Percentiles rank a stretch among this genome's conserved stretches.
phyloP scores from a whole-genome alignment of 164 flowering plant genomes.

The Buxus sempervirens region DNA sequence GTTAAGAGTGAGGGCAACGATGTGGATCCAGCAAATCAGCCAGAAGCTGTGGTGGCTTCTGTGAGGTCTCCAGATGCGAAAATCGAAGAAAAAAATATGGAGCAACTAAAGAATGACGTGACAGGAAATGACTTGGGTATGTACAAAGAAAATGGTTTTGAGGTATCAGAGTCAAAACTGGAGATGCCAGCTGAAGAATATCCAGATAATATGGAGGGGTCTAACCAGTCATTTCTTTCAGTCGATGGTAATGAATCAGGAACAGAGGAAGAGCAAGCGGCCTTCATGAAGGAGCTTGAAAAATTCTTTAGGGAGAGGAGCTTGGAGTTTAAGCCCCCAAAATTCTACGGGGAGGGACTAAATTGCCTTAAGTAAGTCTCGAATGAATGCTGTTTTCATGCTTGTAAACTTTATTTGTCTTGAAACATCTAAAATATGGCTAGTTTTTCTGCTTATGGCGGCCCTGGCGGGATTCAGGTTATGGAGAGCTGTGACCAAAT shows the following conservation, averaged over 20 bases:
- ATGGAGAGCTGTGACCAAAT: conserved; percentile 79
- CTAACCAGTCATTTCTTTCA: conserved; percentile 16
- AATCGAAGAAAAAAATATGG: conserved; percentile 17
- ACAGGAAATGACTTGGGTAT: conserved; percentile 22
- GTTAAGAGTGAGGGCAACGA: conserved; percentile 9
- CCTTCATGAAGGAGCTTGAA: conserved; percentile 73
- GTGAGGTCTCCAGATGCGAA: conserved; percentile 9
- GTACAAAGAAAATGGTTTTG: conserved; percentile 1
- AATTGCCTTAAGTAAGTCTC: conserved; percentile 82
- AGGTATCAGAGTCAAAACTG: conserved; percentile 6
- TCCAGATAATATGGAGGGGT: conserved; percentile 9
- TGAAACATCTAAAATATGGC: background rate
- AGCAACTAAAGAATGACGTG: conserved; percentile 15
- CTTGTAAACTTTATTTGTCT: background rate
- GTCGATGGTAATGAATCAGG: conserved; percentile 66
- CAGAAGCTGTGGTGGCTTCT: conserved; percentile 14
- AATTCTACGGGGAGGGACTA: conserved; percentile 80
- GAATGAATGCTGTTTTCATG: background rate
- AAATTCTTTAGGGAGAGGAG: conserved; percentile 60
- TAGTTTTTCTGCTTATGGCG: conserved; percentile 6
- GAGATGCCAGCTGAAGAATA: conserved; percentile 2
- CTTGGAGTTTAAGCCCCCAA: conserved; percentile 90
- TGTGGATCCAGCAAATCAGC: conserved; percentile 11
- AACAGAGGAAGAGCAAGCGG: conserved; percentile 71
- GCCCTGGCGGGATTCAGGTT: conserved; percentile 44